Evolutionary conservation across 1,139 yeast genomes (phyloP).

Genomic region (Taphrina wiesneri): DNA sequence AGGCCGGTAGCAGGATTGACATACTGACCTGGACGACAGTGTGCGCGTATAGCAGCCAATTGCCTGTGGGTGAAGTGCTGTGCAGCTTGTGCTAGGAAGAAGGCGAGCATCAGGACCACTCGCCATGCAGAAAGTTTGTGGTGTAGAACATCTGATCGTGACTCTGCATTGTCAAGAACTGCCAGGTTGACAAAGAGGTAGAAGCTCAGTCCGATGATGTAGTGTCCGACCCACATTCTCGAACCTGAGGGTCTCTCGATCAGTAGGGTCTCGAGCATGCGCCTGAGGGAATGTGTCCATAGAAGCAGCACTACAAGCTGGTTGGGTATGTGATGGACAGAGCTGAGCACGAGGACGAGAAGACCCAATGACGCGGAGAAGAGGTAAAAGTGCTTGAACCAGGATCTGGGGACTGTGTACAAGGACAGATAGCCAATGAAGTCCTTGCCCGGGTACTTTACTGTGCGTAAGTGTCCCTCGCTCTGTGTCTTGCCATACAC

Average conservation of each 20-base stretch:
- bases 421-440: conserved; percentile 38
- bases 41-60: conserved; percentile 53
- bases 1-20: conserved; percentile 59
- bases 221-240: conserved; percentile 76
- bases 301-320: conserved; percentile 43
- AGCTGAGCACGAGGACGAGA: not conserved
- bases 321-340: not conserved
- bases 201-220: conserved; percentile 68
- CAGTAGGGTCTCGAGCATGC: conserved; percentile 61
- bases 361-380: conserved; percentile 38
- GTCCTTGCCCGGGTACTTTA: conserved; percentile 34
- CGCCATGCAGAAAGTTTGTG: not conserved
- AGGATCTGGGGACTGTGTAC: conserved; percentile 52
- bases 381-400: conserved; percentile 53
- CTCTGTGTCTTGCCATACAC: conserved; percentile 42
- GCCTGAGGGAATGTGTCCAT: conserved; percentile 61
- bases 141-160: not conserved
- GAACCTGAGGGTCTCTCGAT: conserved; percentile 54
- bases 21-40: conserved; percentile 54
- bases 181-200: conserved; percentile 52
- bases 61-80: conserved; percentile 64
- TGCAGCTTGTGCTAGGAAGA: conserved; percentile 53
- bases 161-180: not conserved
- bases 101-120: conserved; percentile 43
- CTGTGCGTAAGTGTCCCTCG: not conserved